Evolutionary conservation across 1,284 basidiomycete genomes (phyloP), one percentile per base, ranked within the genome.

Genomic region (Lignosus rhinocerotis): DNA sequence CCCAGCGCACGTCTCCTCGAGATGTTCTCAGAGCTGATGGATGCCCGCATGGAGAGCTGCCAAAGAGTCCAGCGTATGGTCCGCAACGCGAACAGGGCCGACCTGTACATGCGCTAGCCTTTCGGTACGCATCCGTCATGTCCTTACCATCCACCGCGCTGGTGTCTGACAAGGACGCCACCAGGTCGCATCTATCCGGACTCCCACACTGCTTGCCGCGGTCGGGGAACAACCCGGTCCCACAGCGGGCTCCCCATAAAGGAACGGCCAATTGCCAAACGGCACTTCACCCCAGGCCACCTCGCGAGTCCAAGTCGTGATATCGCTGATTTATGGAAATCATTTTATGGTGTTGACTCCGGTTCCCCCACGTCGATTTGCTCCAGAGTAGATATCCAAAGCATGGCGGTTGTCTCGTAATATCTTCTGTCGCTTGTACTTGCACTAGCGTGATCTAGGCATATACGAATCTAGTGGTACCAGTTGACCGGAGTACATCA

Each of bases 11-110:
- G 80, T 51, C 79, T 90, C 55, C 75, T 90, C 57, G 81, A 85
- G 65, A 80, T 85, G 76, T 89, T 87, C 67, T 85, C 85, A 56
- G 80, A 82, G 62, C 83, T 90, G 75, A 82, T 89, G 76, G 85
- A 88, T 65, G 77, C 83, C 6, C 80, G 88, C 53, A 84, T 90
- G 80, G 86, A 90, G 70, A 88, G 85, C 68, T 90, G 88, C 70
- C 78, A 85, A 62, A 77, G 86, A 38, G 76, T 88, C 50, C 81
- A 82, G 61, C 78, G 78, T 46, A 76, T 90, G 63, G 80, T 89
- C 39, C 77, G 79, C 64, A 79, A 81, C 70, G 73, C 66, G 67
- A 53, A 58, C 59, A 52, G 56, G 30, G 58, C 53, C 6, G 68
- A 71, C 66, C 60, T 71, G 12, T 66, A 65, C 58, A 65, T 66